These are phyloP conservation scores for Wilcoxina mikolae DNA, from an alignment of 495 filamentous ascomycete species.

Conservation along the genomic window DNA sequence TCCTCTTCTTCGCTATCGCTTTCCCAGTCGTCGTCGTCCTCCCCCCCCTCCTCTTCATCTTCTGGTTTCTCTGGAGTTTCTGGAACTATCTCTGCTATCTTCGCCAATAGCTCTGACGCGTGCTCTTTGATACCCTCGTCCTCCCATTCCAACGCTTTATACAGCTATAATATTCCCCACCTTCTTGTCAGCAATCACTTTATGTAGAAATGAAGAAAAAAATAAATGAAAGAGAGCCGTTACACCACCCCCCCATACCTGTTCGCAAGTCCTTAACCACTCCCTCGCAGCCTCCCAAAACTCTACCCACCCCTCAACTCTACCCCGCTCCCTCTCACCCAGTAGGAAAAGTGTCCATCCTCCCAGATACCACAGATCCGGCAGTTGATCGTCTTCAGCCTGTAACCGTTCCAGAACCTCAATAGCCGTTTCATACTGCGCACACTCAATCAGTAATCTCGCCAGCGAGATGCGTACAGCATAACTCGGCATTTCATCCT, in stretches of 20 bases:
- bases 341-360: slow-evolving; percentile 77
- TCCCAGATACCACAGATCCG: slow-evolving; percentile 93
- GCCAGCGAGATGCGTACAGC: slow-evolving; percentile 68
- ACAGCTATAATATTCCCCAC: slow-evolving; percentile 47
- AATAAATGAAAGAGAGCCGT: neutral
- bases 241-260: slow-evolving; percentile 8
- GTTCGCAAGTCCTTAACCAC: slow-evolving; percentile 25
- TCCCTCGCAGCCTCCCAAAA: slow-evolving; percentile 32
- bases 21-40: slow-evolving; percentile 33
- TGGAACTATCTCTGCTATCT: slow-evolving; percentile 42
- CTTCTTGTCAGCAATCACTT: slow-evolving; percentile 44
- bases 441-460: slow-evolving; percentile 76
- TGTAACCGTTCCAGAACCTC: slow-evolving; percentile 73
- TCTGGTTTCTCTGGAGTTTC: slow-evolving; percentile 36
- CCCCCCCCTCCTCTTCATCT: slow-evolving; percentile 33
- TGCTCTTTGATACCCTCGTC: slow-evolving; percentile 55
- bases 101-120: slow-evolving; percentile 43
- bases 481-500: slow-evolving; percentile 57
- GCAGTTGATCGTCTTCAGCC: slow-evolving; percentile 75
- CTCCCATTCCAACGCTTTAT: slow-evolving; percentile 50
- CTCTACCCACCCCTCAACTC: slow-evolving; percentile 25
- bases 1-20: slow-evolving; percentile 39
- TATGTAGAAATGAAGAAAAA: slow-evolving; percentile 10
- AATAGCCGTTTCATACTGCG: slow-evolving; percentile 68
- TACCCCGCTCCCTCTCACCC: slow-evolving; percentile 40